Percentiles rank a stretch among this genome's conserved stretches.
Evolutionary conservation across 164 flowering plant genomes (phyloP).

Genomic region (Chloranthus sessilifolius): DNA sequence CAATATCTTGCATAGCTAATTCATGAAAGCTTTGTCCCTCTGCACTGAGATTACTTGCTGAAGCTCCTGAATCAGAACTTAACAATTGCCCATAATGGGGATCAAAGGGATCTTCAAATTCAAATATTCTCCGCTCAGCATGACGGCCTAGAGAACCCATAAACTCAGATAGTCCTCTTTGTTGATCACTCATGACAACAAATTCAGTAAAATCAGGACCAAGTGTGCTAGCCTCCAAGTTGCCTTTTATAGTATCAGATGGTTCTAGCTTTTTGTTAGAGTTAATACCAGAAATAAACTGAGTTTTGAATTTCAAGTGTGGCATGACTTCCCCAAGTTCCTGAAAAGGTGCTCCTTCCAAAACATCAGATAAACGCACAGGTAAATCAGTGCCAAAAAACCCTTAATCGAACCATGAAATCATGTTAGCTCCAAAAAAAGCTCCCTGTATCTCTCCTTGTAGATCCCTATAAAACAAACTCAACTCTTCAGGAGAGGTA

Average conservation of each 20-base stretch:
- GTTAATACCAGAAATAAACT: conserved; percentile 16
- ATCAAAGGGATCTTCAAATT: conserved; percentile 25
- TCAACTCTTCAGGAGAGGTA: conserved; percentile 57
- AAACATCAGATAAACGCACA: conserved; percentile 71
- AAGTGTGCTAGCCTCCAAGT: conserved; percentile 25
- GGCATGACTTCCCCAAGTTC: conserved; percentile 78
- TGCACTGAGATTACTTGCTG: conserved; percentile 8
- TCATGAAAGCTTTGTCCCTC: conserved; percentile 44
- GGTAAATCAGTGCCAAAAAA: conserved; percentile 85
- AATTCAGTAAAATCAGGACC: conserved; percentile 20
- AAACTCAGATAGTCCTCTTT: conserved; percentile 26
- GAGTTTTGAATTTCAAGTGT: conserved; percentile 36
- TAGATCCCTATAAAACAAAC: conserved; percentile 78
- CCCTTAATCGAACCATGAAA: conserved; percentile 90
- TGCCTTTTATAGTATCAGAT: conserved; percentile 27
- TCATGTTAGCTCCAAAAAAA: conserved; percentile 73
- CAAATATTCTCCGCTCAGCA: conserved; percentile 24
- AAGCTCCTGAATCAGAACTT: conserved; percentile 1
- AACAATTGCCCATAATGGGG: conserved; percentile 8
- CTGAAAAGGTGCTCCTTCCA: conserved; percentile 60
- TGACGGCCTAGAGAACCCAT: conserved; percentile 26
- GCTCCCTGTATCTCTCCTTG: conserved; percentile 94
- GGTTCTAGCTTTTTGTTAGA: conserved; percentile 19
- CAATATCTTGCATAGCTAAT: conserved; percentile 40
- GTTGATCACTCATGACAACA: conserved; percentile 17